A percentile compares a stretch with the other conserved stretches of the same genome.
Conservation (phyloP, 768 basidiomycete species). For the Leccinum subtestaceum region DNA sequence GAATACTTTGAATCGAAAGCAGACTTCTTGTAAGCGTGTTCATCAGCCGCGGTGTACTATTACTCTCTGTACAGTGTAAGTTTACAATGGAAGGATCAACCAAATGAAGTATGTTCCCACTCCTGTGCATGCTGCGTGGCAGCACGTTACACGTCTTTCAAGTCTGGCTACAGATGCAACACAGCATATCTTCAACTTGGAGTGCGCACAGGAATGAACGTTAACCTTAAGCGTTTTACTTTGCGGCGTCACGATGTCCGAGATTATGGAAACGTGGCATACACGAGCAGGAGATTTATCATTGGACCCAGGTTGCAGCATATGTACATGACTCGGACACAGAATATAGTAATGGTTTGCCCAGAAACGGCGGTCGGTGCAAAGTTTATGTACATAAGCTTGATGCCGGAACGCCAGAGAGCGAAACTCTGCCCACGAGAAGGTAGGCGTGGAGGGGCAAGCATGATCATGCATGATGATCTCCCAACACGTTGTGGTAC, state of each 20-base stretch:
- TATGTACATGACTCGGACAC: neutral
- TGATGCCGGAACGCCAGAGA: neutral
- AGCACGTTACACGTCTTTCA: neutral
- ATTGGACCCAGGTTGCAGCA: constrained; percentile 4
- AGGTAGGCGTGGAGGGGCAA: constrained; percentile 2
- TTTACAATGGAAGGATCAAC: constrained; percentile 4
- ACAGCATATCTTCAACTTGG: neutral
- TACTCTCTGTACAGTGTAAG: constrained; percentile 16
- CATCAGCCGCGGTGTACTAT: constrained; percentile 7
- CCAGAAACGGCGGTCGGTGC: constrained; percentile 2
- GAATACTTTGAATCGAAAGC: neutral
- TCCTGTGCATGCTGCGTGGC: constrained; percentile 6
- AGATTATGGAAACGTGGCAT: constrained; percentile 24
- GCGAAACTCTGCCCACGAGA: neutral
- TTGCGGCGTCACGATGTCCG: constrained; percentile 5
- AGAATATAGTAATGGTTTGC: neutral
- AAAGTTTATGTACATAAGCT: constrained; percentile 5
- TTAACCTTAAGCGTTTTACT: neutral
- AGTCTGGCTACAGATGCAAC: constrained; percentile 1
- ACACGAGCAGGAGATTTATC: constrained; percentile 20
- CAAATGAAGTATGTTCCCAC: constrained; percentile 13
- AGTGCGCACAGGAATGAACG: constrained; percentile 16
- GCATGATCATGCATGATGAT: constrained; percentile 3
- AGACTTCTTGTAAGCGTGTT: neutral
- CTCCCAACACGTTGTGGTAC: constrained; percentile 11